Percentiles rank a stretch among this genome's conserved stretches.
Conservation (phyloP, 805 yeast species). For the Starmerella powellii region DNA sequence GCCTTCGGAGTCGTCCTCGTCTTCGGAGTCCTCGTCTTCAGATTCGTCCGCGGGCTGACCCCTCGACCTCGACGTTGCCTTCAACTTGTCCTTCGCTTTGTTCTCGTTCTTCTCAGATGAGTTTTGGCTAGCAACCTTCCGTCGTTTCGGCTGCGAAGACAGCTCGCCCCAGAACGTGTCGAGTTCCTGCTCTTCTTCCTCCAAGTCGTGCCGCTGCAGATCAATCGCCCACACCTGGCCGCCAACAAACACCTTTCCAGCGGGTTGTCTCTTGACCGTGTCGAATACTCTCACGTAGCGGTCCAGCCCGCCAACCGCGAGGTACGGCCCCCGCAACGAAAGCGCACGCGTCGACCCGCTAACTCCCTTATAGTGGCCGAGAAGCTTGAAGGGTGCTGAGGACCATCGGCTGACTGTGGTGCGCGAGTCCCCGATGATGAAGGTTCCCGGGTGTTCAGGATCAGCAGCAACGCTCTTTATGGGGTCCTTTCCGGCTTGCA, state of each 20-base stretch:
- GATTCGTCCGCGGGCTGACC: too few species aligned
- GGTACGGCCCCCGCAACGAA: conserved; percentile 25
- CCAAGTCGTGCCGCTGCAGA: conserved; percentile 7
- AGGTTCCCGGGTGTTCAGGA: conserved; percentile 31
- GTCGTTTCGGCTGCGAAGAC: neutral
- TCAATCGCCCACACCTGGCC: conserved; percentile 43
- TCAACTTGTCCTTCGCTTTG: too few species aligned
- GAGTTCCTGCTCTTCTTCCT: conserved; percentile 10
- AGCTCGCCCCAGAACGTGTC: conserved; percentile 11
- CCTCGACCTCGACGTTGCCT: too few species aligned
- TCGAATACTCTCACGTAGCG: conserved; percentile 74
- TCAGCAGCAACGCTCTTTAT: conserved; percentile 33
- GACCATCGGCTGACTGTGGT: conserved; percentile 40
- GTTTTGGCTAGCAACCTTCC: neutral
- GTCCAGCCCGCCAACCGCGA: conserved; percentile 78
- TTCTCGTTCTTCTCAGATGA: neutral
- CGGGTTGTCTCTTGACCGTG: conserved; percentile 41
- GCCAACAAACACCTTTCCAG: conserved; percentile 66
- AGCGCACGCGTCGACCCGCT: conserved; percentile 52
- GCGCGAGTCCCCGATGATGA: conserved; percentile 64
- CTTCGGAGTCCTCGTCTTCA: neutral
- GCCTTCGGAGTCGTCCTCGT: conserved; percentile 1
- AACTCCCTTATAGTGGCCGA: conserved; percentile 67
- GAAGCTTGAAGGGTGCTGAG: conserved; percentile 28
- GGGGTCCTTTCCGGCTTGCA: conserved; percentile 45